phyloP scores from a whole-genome alignment of 2,329 filamentous ascomycete genomes.

The Davidsoniella virescens region DNA sequence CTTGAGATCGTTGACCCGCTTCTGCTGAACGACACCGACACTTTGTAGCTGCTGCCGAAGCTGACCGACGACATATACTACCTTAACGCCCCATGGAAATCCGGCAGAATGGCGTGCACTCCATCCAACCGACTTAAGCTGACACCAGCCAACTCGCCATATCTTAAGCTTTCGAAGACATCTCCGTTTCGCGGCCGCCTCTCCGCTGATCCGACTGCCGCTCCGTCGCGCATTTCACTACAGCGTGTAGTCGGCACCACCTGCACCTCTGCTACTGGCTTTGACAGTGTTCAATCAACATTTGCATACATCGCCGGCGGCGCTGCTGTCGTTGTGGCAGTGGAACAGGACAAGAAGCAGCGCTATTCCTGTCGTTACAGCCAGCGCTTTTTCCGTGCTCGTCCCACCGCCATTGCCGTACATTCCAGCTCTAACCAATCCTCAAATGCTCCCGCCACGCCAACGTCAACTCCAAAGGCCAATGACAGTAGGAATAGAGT shows the following conservation, averaged over 20 bases:
- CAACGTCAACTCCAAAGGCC: slow-evolving; percentile 41
- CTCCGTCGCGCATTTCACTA: slow-evolving; percentile 50
- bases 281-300: slow-evolving; percentile 60
- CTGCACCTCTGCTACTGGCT: slow-evolving; percentile 66
- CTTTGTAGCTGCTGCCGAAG: no score
- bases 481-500: slow-evolving; percentile 46
- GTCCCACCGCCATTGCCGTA: slow-evolving; percentile 57
- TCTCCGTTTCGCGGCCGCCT: slow-evolving; percentile 37
- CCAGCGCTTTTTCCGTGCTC: slow-evolving; percentile 82
- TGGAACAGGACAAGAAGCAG: slow-evolving; percentile 42
- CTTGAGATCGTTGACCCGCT: not conserved
- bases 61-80: not conserved
- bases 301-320: slow-evolving; percentile 91
- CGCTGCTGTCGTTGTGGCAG: slow-evolving; percentile 74
- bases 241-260: slow-evolving; percentile 85
- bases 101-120: slow-evolving; percentile 37
- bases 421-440: slow-evolving; percentile 38
- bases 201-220: slow-evolving; percentile 25
- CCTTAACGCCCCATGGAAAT: slow-evolving; percentile 31
- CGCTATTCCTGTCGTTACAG: slow-evolving; percentile 25
- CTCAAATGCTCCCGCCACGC: slow-evolving; percentile 33
- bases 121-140: slow-evolving; percentile 45
- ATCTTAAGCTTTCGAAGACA: slow-evolving; percentile 41
- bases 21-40: no score
- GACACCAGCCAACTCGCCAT: slow-evolving; percentile 65